These are phyloP conservation scores for Ophiostoma novo-ulmi DNA, from an alignment of 2,329 filamentous ascomycete genomes.

Conservation along the genomic window DNA sequence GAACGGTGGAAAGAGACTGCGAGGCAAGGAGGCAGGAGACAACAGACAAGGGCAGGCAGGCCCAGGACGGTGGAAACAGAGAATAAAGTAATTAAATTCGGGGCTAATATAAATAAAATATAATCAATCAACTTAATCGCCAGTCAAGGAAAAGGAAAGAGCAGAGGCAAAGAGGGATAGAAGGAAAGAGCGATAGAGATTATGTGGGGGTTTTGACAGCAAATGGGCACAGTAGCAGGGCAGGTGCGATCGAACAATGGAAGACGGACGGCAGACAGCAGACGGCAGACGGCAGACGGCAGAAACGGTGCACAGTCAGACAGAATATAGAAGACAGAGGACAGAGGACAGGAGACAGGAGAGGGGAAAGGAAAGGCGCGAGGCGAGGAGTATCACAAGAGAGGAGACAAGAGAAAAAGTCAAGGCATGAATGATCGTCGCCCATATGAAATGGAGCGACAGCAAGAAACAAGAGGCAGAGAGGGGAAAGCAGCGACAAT, in stretches of 20 bases:
- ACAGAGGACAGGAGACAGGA: background rate
- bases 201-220: background rate
- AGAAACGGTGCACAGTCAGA: slow-evolving; percentile 1
- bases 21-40: background rate
- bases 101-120: background rate
- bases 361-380: background rate
- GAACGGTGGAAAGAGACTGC: background rate
- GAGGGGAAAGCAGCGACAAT: background rate
- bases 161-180: background rate
- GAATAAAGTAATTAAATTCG: background rate
- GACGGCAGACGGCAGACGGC: background rate
- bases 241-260: background rate
- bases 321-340: background rate
- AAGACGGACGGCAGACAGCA: background rate
- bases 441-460: background rate
- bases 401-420: background rate
- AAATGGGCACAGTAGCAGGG: slow-evolving; percentile 5
- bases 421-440: slow-evolving; percentile 11
- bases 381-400: background rate
- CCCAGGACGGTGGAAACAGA: slow-evolving; percentile 4
- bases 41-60: background rate
- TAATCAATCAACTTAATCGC: background rate
- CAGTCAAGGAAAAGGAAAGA: background rate
- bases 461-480: background rate
- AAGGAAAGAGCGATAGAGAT: background rate